Percentiles rank a stretch among this genome's conserved stretches.
Evolutionary conservation across 192 early-diverging fungal genomes (phyloP).

Genomic region (Coemansia sp.): DNA sequence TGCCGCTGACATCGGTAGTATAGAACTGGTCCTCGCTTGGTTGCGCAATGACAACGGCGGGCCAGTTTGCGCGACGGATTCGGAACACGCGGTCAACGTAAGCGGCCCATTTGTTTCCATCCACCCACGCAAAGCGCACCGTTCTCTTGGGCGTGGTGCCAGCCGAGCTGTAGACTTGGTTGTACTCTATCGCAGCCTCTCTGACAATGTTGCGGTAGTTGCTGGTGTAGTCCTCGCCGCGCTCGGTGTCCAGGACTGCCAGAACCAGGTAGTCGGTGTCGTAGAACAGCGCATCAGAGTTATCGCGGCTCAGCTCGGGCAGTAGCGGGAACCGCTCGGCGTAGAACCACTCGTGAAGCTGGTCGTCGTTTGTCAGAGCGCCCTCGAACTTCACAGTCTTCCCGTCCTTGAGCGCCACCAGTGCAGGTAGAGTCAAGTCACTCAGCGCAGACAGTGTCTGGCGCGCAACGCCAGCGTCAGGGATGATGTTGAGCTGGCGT

Average conservation of each 20-base stretch:
- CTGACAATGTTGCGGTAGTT: constrained; percentile 16
- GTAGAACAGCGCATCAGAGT: constrained; percentile 66
- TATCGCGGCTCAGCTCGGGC: constrained; percentile 59
- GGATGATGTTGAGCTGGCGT: constrained; percentile 27
- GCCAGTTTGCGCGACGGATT: constrained; percentile 25
- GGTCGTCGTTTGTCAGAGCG: constrained; percentile 29
- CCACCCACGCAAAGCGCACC: constrained; percentile 62
- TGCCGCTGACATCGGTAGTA: constrained; percentile 16
- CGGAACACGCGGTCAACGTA: constrained; percentile 58
- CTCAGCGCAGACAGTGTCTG: not conserved
- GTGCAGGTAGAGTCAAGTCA: constrained; percentile 36
- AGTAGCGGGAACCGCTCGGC: constrained; percentile 64
- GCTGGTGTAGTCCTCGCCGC: constrained; percentile 10
- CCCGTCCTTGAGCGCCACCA: constrained; percentile 63
- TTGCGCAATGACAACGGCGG: constrained; percentile 53
- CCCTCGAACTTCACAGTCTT: constrained; percentile 19
- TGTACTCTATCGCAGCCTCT: constrained; percentile 28
- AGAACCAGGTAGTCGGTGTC: constrained; percentile 62
- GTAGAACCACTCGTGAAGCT: constrained; percentile 59
- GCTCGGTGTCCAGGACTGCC: constrained; percentile 55
- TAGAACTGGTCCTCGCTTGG: constrained; percentile 48
- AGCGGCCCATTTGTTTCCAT: constrained; percentile 57
- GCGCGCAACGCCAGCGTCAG: constrained; percentile 12
- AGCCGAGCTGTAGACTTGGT: not conserved
- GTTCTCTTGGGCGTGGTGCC: not conserved